Evolutionary conservation across 352 stramenopile species (phyloP).

Genomic region (Globisporangium barbulae): DNA sequence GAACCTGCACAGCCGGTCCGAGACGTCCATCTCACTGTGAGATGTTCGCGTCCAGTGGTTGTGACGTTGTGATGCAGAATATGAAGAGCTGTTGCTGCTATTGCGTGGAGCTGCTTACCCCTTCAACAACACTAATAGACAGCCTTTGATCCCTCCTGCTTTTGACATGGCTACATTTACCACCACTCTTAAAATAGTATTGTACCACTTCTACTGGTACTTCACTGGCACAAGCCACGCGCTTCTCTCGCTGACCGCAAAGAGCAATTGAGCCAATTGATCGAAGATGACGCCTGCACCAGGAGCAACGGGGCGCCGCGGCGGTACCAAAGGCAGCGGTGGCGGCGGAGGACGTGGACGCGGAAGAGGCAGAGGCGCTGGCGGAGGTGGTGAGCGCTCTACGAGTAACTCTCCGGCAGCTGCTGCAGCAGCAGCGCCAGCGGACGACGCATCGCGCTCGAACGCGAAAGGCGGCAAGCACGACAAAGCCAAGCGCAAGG

Average conservation of each 20-base stretch:
- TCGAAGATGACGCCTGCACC: neutral
- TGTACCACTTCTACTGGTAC: neutral
- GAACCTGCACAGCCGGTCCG: conserved; percentile 9
- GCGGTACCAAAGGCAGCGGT: neutral
- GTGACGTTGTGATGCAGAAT: neutral
- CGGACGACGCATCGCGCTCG: neutral
- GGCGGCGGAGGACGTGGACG: conserved; percentile 5
- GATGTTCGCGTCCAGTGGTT: too few relatives aligned
- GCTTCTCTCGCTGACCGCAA: conserved; percentile 1
- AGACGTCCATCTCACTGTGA: conserved; percentile 15
- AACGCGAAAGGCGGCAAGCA: conserved; percentile 10
- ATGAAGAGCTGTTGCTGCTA: neutral
- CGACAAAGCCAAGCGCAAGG: conserved; percentile 25
- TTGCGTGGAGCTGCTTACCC: neutral
- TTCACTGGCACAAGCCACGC: neutral
- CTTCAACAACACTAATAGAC: neutral
- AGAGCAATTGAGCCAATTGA: neutral
- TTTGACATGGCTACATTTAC: conserved; percentile 3
- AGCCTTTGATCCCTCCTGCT: neutral
- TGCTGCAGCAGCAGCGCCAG: neutral
- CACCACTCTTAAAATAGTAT: neutral
- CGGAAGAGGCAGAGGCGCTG: conserved; percentile 6
- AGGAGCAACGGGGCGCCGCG: neutral
- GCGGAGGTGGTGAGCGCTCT: conserved; percentile 6
- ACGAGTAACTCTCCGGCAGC: neutral